Evolutionary conservation across 192 early-diverging fungal genomes (phyloP).

Genomic region (Martensiomyces pterosporus): DNA sequence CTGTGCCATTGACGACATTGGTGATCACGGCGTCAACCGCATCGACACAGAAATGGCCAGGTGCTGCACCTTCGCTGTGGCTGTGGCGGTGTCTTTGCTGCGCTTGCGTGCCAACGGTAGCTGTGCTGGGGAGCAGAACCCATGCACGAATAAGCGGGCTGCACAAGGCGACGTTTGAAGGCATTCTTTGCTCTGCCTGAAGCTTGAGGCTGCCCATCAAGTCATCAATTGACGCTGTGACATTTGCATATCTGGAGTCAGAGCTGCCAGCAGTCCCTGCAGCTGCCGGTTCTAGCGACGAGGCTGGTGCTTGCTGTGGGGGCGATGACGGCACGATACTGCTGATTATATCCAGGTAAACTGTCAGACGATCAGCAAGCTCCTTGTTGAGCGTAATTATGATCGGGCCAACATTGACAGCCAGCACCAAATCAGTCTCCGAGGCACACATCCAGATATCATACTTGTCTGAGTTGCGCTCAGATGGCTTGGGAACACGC

Average conservation of each 20-base stretch:
- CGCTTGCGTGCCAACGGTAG: not conserved
- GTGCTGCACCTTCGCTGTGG: conserved; percentile 9
- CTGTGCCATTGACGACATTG: conserved; percentile 48
- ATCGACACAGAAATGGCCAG: conserved; percentile 48
- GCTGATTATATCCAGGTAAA: conserved; percentile 25
- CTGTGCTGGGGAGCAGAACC: conserved; percentile 36
- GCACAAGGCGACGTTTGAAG: conserved; percentile 41
- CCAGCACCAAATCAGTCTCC: conserved; percentile 20
- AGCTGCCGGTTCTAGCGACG: not conserved
- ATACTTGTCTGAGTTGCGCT: conserved; percentile 17
- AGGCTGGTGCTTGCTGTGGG: too few relatives aligned
- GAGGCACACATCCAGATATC: conserved; percentile 36
- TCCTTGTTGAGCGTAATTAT: conserved; percentile 35
- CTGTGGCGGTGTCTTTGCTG: not conserved
- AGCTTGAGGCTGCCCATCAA: conserved; percentile 40
- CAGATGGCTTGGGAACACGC: not conserved
- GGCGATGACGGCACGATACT: conserved; percentile 5
- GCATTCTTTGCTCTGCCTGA: conserved; percentile 19
- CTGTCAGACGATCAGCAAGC: conserved; percentile 25
- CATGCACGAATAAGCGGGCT: conserved; percentile 47
- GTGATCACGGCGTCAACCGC: conserved; percentile 47
- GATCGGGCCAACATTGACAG: conserved; percentile 38
- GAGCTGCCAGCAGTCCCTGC: too few relatives aligned
- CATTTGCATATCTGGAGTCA: too few relatives aligned
- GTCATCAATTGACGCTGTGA: conserved; percentile 33